Evolutionary conservation across 2,329 filamentous ascomycete genomes (phyloP).

Genomic region (Emericellopsis atlantica): DNA sequence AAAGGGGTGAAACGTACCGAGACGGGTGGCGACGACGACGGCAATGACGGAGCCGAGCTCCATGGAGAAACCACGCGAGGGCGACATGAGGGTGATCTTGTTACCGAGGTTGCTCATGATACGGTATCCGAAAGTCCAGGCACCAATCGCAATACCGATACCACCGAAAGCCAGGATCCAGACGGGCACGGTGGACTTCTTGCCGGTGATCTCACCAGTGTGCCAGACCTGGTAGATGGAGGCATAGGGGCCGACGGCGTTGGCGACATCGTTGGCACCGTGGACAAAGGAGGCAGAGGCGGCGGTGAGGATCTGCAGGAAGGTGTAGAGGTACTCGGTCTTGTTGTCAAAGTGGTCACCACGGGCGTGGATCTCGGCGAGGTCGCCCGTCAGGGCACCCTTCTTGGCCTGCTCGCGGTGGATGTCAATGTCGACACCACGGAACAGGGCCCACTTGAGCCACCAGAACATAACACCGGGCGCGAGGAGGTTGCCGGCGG

Average conservation of each 20-base stretch:
- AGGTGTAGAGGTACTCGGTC: constrained; percentile 45
- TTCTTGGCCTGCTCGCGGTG: constrained; percentile 20
- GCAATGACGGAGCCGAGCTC: constrained; percentile 50
- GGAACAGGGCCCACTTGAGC: constrained; percentile 26
- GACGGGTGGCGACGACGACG: constrained; percentile 49
- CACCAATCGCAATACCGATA: constrained; percentile 37
- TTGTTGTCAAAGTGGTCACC: constrained; percentile 47
- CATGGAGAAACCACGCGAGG: constrained; percentile 45
- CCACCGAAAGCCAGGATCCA: constrained; percentile 48
- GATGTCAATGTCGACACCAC: constrained; percentile 36
- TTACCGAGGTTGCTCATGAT: constrained; percentile 53
- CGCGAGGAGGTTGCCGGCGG: constrained; percentile 23
- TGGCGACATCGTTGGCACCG: constrained; percentile 55
- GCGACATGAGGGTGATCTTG: constrained; percentile 49
- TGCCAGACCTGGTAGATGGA: constrained; percentile 50
- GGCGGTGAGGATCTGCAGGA: constrained; percentile 47
- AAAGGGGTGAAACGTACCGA: constrained; percentile 22
- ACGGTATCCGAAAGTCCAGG: constrained; percentile 50
- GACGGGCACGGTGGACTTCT: constrained; percentile 36
- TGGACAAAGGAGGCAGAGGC: constrained; percentile 52
- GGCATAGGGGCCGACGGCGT: constrained; percentile 49
- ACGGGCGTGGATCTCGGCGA: constrained; percentile 41
- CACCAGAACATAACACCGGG: constrained; percentile 25
- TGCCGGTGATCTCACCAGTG: constrained; percentile 26
- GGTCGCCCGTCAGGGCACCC: constrained; percentile 36